Conservation (phyloP, 345 rosid genomes). For the Citrus reticulata region DNA sequence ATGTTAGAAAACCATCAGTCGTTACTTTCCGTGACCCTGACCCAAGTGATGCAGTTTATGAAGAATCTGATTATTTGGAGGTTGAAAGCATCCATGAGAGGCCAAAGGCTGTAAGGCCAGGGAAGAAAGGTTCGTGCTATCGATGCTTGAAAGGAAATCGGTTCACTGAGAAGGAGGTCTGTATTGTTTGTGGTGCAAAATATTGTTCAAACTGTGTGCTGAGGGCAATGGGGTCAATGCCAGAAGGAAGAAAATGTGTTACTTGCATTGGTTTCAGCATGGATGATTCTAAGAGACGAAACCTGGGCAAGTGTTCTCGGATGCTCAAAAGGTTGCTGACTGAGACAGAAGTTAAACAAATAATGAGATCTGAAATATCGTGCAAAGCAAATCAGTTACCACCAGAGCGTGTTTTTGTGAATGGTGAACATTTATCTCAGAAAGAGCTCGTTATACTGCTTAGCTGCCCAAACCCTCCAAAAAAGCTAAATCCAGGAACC, state of each 20-base stretch:
- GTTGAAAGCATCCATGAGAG: slow-evolving; percentile 26
- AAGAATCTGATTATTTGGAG: slow-evolving; percentile 35
- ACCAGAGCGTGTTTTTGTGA: slow-evolving; percentile 58
- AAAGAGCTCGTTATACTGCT: slow-evolving; percentile 49
- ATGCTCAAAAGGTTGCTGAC: slow-evolving; percentile 54
- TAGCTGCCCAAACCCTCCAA: slow-evolving; percentile 66
- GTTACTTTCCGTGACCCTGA: slow-evolving; percentile 68
- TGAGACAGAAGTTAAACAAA: slow-evolving; percentile 44
- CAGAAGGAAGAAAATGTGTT: slow-evolving; percentile 89
- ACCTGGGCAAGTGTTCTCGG: slow-evolving; percentile 58
- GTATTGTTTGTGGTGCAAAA: slow-evolving; percentile 87
- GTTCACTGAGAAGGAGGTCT: slow-evolving; percentile 68
- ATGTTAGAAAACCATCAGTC: slow-evolving; percentile 40
- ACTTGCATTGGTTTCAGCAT: slow-evolving; percentile 67
- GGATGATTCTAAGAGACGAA: slow-evolving; percentile 53
- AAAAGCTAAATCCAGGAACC: slow-evolving; percentile 59
- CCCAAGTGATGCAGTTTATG: slow-evolving; percentile 28
- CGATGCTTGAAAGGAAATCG: slow-evolving; percentile 65
- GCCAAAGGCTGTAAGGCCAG: slow-evolving; percentile 53
- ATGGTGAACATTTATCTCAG: slow-evolving; percentile 43
- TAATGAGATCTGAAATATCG: slow-evolving; percentile 54
- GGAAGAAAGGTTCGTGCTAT: slow-evolving; percentile 79
- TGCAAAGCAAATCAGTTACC: slow-evolving; percentile 70
- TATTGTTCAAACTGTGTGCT: slow-evolving; percentile 66
- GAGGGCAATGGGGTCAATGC: slow-evolving; percentile 96